Evolutionary conservation across 1,284 basidiomycete species (phyloP), one percentile per base, ranked within the genome.

Genomic region (Pseudozyma thailandica): DNA sequence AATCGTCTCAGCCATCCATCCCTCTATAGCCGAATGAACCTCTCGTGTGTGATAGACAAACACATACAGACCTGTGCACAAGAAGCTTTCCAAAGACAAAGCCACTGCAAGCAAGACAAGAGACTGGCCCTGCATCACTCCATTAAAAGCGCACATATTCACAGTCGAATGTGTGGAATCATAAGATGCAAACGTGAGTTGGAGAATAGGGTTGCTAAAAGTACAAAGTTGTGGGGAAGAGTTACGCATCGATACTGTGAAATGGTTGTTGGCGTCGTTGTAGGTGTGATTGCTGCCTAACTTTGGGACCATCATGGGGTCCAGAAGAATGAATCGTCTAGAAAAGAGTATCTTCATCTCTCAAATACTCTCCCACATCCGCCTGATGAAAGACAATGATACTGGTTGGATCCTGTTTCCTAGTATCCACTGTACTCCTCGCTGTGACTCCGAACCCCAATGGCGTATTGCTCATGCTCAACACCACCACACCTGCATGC

Each of bases 341-440:
- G 51, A 77, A 78, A n/a, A 80, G 52, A 18, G 72, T 77, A 54
- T 78, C 76, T 45, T 82, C 80, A 47, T 82, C 81, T 4, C 81
- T 53, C 28, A 82, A 62, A 51, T 80, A 82, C 56, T 82, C 79
- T n/a, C 81, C 81, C 3, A 80, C 75, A 48, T 82, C 81, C 12
- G 96, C 91, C 87, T 99, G 96, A 83, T 98, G 96, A 85, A 98
- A 99, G 6, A 98, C 95, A 59, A 99, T 90, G 74, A 98, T 98
- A 18, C 92, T 90, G 27, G 94, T 97, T n/a, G 96, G 96, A 84
- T 98, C 95, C 46, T 98, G 85, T 87, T 98, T 98, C 74, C 94
- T 86, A 38, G 96, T 98, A 85, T 98, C 96, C 12, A 96, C 85
- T 9, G 96, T 98, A 28, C 93, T 95, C 53, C 94, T 87, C 6